These are phyloP conservation scores for Euphorbia corollata DNA, from an alignment of 441 rosid genomes.

Conservation along the genomic window DNA sequence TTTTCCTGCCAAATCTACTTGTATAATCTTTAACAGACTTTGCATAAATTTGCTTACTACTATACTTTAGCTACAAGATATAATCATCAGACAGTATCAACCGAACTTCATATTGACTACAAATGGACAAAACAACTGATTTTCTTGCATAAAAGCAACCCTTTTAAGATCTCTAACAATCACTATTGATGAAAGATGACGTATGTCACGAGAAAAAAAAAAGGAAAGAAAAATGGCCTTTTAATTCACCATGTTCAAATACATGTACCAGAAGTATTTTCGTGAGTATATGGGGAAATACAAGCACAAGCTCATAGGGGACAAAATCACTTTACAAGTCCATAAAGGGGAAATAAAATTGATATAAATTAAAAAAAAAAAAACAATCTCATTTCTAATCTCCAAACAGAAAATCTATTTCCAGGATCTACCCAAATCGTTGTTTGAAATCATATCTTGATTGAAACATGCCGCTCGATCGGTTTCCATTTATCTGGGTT, in stretches of 20 bases:
- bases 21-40: background rate
- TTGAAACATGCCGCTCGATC: constrained; percentile 15
- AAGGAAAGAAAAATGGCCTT: background rate
- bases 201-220: background rate
- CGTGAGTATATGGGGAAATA: constrained; percentile 5
- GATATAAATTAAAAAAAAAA: constrained; percentile 11
- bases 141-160: too few relatives aligned
- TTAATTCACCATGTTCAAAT: constrained; percentile 16
- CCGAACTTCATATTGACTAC: too few relatives aligned
- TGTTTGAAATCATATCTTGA: constrained; percentile 18
- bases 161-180: background rate
- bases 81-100: too few relatives aligned
- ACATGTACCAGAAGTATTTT: constrained; percentile 17
- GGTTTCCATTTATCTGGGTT: constrained; percentile 18
- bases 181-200: background rate
- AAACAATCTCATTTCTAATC: constrained; percentile 19
- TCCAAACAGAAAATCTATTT: constrained; percentile 26
- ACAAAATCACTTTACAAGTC: constrained; percentile 21
- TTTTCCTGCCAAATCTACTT: background rate
- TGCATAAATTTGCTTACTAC: background rate
- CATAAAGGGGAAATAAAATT: constrained; percentile 10
- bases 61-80: background rate
- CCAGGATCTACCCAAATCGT: constrained; percentile 16
- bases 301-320: constrained; percentile 8
- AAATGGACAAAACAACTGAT: too few relatives aligned